phyloP scores from a whole-genome alignment of 2,329 filamentous ascomycete genomes.

The Xylariales sp. region DNA sequence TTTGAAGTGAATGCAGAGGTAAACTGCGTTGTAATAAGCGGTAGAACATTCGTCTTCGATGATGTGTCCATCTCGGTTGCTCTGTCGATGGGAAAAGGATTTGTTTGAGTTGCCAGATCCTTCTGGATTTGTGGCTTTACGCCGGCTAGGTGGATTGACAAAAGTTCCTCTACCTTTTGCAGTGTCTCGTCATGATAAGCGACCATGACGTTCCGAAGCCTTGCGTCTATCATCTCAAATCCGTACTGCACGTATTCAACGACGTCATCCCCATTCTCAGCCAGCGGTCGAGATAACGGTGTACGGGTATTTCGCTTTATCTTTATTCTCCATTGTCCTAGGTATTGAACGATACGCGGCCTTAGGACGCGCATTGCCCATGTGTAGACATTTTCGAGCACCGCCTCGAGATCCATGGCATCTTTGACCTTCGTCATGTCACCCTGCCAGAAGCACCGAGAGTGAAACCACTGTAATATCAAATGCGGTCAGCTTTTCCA shows the following conservation, averaged over 20 bases:
- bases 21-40: too few relatives aligned
- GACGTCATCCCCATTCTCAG: too few relatives aligned
- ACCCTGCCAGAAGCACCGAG: slow-evolving; percentile 1
- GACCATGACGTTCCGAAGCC: not conserved
- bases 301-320: not conserved
- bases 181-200: not conserved
- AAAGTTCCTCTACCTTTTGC: not conserved
- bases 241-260: not conserved
- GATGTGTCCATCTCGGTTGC: not conserved
- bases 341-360: slow-evolving; percentile 1
- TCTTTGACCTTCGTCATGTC: slow-evolving; percentile 1
- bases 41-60: not conserved
- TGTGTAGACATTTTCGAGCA: too few relatives aligned
- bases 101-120: not conserved
- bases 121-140: not conserved
- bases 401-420: slow-evolving; percentile 1
- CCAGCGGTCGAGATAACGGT: not conserved
- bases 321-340: not conserved
- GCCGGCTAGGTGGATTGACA: not conserved
- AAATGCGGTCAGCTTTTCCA: not conserved
- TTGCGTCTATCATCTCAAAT: not conserved
- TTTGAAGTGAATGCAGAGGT: too few relatives aligned
- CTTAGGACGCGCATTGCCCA: slow-evolving; percentile 1
- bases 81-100: not conserved
- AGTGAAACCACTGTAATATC: slow-evolving; percentile 1